Base-by-base conservation (phyloP, 1,284 basidiomycete species). In the Pterulicium gracile region DNA sequence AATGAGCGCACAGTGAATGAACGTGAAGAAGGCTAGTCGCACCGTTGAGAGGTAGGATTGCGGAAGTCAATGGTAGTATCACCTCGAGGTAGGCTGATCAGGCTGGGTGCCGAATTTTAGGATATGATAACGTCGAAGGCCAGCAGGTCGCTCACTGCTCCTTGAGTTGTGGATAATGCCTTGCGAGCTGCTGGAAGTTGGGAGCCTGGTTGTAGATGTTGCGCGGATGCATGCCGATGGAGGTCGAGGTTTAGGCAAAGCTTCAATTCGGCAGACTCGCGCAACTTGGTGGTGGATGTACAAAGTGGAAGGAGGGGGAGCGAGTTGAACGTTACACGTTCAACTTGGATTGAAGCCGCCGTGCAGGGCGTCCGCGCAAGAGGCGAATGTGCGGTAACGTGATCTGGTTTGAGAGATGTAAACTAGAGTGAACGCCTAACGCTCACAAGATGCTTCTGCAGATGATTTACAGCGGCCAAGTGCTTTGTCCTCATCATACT, bases 21-120 rank as follows among this genome's bases (percentile, higher is more conserved):
- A 43, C 14, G 13, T 24, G 44, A 17, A 41, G 21, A 13, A 23
- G 47, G 54, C 53, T 49, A 10, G 27, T 10, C 7, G 27, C 27
- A 87, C 87, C 84, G 73, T 59, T 90, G 78, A 3, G 88, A 78
- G 0, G 59, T 60, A 7, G 75, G 69, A 58, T 87, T 68, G 52
- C 80, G 74, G 57, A 91, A 95, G 58, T 94, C 75, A 45, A 95
- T 79, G 0, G 70, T 71, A 5, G 56, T 54, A 3, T 59, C 55
- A 0, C 69, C 70, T 24, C 20, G 19, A 22, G 54, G 55, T 3
- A 61, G 64, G 39, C 51, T 42, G 7, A 64, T 56, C 23, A 69
- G 49, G 50, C 68, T 73, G 27, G 40, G 24, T 19, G 45, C 48
- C 12, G 20, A 14, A 46, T 34, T 12, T 10, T 10, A 10, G 7